Percentiles rank a stretch among this genome's conserved stretches.
These are phyloP conservation scores for Bonia amplexicaulis DNA, from an alignment of 176 grass and related monocot genomes.

Conservation along the genomic window DNA sequence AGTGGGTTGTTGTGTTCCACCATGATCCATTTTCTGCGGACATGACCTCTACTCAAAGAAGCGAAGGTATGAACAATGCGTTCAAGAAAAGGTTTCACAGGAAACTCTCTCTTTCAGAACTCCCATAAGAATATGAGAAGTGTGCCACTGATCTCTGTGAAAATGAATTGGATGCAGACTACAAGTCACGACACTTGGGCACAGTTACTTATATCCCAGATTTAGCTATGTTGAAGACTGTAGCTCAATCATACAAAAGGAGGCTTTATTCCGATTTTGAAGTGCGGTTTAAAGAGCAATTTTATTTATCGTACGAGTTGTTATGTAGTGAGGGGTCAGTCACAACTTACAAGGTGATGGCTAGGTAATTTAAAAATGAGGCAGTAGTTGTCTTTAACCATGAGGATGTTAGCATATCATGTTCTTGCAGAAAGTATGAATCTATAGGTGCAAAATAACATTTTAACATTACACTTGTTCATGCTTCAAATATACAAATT, in stretches of 20 bases:
- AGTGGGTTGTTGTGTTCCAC: neutral
- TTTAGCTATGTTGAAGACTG: neutral
- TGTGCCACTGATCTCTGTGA: neutral
- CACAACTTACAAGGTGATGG: conserved; percentile 22
- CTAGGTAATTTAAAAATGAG: neutral
- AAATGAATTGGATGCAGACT: neutral
- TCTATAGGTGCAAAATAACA: neutral
- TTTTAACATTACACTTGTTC: neutral
- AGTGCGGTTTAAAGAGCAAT: neutral
- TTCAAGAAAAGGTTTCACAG: too few relatives aligned
- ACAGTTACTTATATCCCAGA: neutral
- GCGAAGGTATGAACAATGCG: too few relatives aligned
- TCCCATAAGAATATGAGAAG: neutral
- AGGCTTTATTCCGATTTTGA: too few relatives aligned
- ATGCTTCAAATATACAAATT: too few relatives aligned
- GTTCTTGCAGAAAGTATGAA: conserved; percentile 42
- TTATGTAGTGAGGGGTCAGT: conserved; percentile 13
- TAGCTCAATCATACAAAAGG: neutral
- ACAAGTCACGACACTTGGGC: neutral
- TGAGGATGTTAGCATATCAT: conserved; percentile 9
- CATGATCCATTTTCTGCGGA: neutral
- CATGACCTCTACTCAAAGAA: neutral
- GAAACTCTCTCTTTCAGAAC: too few relatives aligned
- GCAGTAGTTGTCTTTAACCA: conserved; percentile 33
- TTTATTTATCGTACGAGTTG: conserved; percentile 31